phyloP scores from a whole-genome alignment of 257 asterid genomes.

The Anisodus tanguticus region DNA sequence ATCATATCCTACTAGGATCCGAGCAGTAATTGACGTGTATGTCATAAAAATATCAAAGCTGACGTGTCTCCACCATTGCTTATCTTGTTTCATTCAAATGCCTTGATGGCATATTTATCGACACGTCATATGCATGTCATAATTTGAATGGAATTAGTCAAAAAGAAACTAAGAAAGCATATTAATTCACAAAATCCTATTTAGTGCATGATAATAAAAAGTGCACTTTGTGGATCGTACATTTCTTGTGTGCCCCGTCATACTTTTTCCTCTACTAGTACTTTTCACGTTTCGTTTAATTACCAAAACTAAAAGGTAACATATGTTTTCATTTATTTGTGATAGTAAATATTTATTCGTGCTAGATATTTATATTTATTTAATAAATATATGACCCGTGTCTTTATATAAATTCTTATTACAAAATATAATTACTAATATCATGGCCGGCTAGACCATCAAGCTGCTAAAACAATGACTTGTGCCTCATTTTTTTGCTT shows the following conservation, averaged over 20 bases:
- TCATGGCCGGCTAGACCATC: no score
- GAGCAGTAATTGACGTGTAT: slow-evolving; percentile 27
- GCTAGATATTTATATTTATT: no score
- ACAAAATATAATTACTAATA: no score
- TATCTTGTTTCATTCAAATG: neutral
- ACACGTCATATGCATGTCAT: neutral
- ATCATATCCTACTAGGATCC: slow-evolving; percentile 21
- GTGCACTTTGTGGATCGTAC: neutral
- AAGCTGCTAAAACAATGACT: no score
- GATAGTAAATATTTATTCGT: neutral
- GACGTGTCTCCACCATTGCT: neutral
- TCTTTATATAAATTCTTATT: no score
- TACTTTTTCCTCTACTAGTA: neutral
- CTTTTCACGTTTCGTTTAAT: neutral
- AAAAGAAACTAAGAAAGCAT: neutral
- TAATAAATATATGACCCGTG: no score
- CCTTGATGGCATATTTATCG: neutral
- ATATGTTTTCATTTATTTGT: neutral
- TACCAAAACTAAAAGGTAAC: neutral
- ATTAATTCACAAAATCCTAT: neutral
- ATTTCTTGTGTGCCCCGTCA: neutral
- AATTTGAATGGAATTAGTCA: neutral
- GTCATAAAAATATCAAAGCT: neutral
- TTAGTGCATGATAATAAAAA: neutral
- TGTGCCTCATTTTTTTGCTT: no score